Base-by-base conservation (phyloP, 2,329 filamentous ascomycete species). In the Trichoderma polysporum region DNA sequence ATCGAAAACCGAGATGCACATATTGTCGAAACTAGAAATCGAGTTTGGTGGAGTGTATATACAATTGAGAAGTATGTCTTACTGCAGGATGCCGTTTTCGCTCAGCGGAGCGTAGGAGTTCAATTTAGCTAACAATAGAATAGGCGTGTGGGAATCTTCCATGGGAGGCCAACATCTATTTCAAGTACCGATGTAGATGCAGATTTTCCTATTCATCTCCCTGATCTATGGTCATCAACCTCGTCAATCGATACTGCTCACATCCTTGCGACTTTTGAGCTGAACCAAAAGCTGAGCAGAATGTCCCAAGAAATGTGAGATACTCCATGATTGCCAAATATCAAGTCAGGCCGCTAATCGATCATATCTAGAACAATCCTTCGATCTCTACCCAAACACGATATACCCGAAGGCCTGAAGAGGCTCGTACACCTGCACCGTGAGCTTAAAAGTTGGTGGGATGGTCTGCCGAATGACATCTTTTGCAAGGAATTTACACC, bases 31-130 rank as follows among this genome's bases (percentile, higher is more conserved):
- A 82, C 80, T 3, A 78, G 85, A 19, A 86, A 85, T 70, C 79
- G 85, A 2, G 82, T 87, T 9, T 87, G 85, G 78, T 87, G 85
- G 85, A 86, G 84, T 4, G 80, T 80, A 0, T 87, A 86, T 70
- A 85, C 83, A 0, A 82, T 85, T 29, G 85, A 88, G 69, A 85
- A 84, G 83, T 85, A 74, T 54, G 59, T 19, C 17, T 76, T 65
- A 22, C 47, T 49, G n/a, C 27, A n/a, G 31, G 19, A 47, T 22
- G 22, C 5, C 3, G 41, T 65, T 8, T 17, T 37, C 13, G 4
- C 29, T 3, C 1, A 22, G 17, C 6, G 8, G 27, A 22, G 39
- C 9, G 19, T 62, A 29, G 60, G 66, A 49, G 47, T 68, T 54
- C 72, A 65, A 25, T 71, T 41, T 22, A 57, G 71, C 39, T 58